Base-by-base conservation (phyloP, 495 filamentous ascomycete species). In the Trichocladium uniseriatum region DNA sequence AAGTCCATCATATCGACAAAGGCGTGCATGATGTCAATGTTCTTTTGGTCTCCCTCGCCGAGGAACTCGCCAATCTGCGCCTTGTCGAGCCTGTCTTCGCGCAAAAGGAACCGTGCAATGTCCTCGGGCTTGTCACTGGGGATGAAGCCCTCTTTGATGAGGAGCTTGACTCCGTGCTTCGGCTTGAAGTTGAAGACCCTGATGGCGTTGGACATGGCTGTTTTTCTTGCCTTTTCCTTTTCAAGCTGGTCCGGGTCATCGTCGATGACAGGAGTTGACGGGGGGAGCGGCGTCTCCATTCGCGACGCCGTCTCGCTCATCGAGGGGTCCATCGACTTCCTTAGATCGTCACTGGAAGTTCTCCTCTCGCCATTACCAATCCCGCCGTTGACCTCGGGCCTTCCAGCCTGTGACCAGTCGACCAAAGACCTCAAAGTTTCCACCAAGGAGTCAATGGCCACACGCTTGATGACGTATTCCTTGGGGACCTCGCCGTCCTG, bases 1-100 rank as follows among this genome's bases (percentile, higher is more conserved):
- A 99, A 99, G 36, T 96, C 87, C 90, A 99, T 97, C 19, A 68
- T 63, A 51, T 99, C 90, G 3, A 99, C 90, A 58, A 97, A 99
- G 6, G 89, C 87, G 65, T 99, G 94, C 92, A 99, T 99, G 50
- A 87, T 94, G 21, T 88, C 87, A 54, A 99, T 84, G 60, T 97
- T 94, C 58, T 89, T 81, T 2, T 83, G 71, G 21, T 97, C 91
- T 15, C 87, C 90, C 66, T 99, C 92, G 24, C 92, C 92, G 10
- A 99, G 80, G 61, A 86, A 97, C 64, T 99, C 92, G 52, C 92
- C 92, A 35, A 99, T 82, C 65, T 87, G 80, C 16, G 84, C 79
- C 68, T 97, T 99, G 63, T 95, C 87, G 2, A 99, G 69, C 22
- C 78, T 76, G 13, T 91, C 86, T 40, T 80, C 78, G 10, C 71